Conservation (phyloP, 2,329 filamentous ascomycete genomes). For the Talaromyces sp. region DNA sequence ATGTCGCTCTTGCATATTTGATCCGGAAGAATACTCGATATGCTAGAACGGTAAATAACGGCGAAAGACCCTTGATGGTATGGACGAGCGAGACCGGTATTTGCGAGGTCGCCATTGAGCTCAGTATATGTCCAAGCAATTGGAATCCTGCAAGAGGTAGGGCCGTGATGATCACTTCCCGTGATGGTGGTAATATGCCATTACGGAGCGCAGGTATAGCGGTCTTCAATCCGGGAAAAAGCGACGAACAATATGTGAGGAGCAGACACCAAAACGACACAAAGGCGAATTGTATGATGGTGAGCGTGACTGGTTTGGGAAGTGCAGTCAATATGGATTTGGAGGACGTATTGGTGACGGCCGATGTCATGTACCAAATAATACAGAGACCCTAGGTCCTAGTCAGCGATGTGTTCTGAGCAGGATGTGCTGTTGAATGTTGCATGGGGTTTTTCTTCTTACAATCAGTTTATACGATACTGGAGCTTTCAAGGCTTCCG, state of each 20-base stretch:
- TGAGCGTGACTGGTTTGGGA: constrained; percentile 85
- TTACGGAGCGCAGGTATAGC: constrained; percentile 76
- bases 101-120: constrained; percentile 87
- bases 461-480: constrained; percentile 86
- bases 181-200: constrained; percentile 76
- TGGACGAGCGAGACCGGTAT: constrained; percentile 97
- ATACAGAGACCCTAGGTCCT: constrained; percentile 72
- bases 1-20: constrained; percentile 81
- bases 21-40: constrained; percentile 89
- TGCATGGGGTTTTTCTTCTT: constrained; percentile 46
- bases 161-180: constrained; percentile 79
- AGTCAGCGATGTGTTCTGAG: constrained; percentile 25
- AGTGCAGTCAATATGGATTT: constrained; percentile 95
- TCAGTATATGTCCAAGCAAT: constrained; percentile 88
- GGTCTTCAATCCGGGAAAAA: constrained; percentile 69
- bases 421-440: background rate
- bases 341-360: constrained; percentile 94
- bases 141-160: constrained; percentile 92
- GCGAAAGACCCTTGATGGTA: constrained; percentile 96
- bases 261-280: constrained; percentile 85
- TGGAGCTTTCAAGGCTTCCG: constrained; percentile 84
- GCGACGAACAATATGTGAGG: constrained; percentile 70
- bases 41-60: constrained; percentile 89
- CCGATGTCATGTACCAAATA: constrained; percentile 92
- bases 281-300: constrained; percentile 88